These are phyloP conservation scores for Massarina eburnea DNA, from an alignment of 2,329 filamentous ascomycete species.

Conservation along the genomic window DNA sequence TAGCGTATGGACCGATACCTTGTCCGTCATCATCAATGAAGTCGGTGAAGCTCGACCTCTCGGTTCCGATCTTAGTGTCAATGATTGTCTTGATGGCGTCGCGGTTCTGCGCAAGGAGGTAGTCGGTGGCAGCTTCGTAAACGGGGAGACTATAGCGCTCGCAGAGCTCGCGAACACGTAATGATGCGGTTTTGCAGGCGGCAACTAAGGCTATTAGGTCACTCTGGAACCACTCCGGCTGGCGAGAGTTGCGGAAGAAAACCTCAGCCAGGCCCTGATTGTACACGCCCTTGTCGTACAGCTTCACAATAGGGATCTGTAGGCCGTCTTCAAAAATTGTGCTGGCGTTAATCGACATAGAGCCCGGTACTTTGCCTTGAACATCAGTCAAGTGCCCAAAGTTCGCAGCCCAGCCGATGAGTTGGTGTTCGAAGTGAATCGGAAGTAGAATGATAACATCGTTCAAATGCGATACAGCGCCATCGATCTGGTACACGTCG, in stretches of 20 bases:
- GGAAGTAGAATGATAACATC: constrained; percentile 54
- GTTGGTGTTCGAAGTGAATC: constrained; percentile 47
- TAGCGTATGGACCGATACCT: constrained; percentile 49
- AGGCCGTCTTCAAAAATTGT: constrained; percentile 55
- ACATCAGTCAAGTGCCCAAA: constrained; percentile 53
- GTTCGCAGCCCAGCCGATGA: constrained; percentile 54
- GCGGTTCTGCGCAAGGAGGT: constrained; percentile 49
- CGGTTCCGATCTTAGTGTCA: constrained; percentile 48
- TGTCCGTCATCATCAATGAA: constrained; percentile 55
- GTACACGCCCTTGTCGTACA: constrained; percentile 48
- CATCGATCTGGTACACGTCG: constrained; percentile 53
- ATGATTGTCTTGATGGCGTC: constrained; percentile 50
- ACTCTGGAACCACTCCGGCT: constrained; percentile 53
- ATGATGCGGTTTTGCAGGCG: constrained; percentile 49
- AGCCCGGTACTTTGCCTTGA: constrained; percentile 52
- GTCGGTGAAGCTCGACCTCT: constrained; percentile 50
- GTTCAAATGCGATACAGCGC: constrained; percentile 54
- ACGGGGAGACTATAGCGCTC: constrained; percentile 49
- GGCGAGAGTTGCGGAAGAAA: constrained; percentile 52
- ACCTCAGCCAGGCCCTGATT: constrained; percentile 50
- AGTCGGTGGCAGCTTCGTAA: constrained; percentile 50
- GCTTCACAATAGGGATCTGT: constrained; percentile 53
- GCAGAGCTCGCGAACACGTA: constrained; percentile 49
- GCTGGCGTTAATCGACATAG: constrained; percentile 53
- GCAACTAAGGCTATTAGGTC: constrained; percentile 52